phyloP scores from a whole-genome alignment of 2,329 filamentous ascomycete species.

The Juglanconis sp. region DNA sequence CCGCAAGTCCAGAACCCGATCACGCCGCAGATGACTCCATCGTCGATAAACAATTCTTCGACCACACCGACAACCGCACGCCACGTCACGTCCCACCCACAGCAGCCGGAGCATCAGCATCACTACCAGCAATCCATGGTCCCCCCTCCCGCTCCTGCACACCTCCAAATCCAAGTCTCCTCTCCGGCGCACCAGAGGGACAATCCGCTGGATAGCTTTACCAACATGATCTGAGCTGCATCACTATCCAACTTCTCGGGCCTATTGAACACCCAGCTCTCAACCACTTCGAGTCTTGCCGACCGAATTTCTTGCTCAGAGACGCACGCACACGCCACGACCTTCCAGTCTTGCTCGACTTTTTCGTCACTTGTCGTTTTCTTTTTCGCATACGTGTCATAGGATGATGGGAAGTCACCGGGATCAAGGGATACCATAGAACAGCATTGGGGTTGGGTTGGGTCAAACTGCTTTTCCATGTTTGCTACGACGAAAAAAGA shows the following conservation, averaged over 20 bases:
- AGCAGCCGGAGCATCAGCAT: slow-evolving; percentile 21
- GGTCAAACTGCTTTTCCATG: background rate
- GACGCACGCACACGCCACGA: background rate
- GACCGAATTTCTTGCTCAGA: background rate
- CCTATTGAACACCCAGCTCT: background rate
- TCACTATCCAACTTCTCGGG: background rate
- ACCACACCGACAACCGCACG: slow-evolving; percentile 38
- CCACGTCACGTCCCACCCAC: slow-evolving; percentile 18
- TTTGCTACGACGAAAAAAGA: background rate
- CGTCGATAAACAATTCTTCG: slow-evolving; percentile 28
- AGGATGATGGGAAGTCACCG: background rate
- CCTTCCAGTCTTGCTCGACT: background rate
- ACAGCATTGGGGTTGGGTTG: background rate
- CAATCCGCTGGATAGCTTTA: slow-evolving; percentile 35
- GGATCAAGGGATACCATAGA: slow-evolving; percentile 5
- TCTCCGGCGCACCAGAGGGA: slow-evolving; percentile 28
- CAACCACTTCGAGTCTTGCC: background rate
- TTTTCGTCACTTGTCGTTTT: background rate
- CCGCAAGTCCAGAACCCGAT: slow-evolving; percentile 23
- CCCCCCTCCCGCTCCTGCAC: slow-evolving; percentile 19
- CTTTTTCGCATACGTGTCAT: background rate
- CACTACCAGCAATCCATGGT: slow-evolving; percentile 17
- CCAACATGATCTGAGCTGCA: slow-evolving; percentile 45
- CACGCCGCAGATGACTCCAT: slow-evolving; percentile 44
- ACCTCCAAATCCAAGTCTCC: slow-evolving; percentile 25